phyloP scores from a whole-genome alignment of 192 early-diverging fungal species.

The Borealophlyctis nickersoniae region DNA sequence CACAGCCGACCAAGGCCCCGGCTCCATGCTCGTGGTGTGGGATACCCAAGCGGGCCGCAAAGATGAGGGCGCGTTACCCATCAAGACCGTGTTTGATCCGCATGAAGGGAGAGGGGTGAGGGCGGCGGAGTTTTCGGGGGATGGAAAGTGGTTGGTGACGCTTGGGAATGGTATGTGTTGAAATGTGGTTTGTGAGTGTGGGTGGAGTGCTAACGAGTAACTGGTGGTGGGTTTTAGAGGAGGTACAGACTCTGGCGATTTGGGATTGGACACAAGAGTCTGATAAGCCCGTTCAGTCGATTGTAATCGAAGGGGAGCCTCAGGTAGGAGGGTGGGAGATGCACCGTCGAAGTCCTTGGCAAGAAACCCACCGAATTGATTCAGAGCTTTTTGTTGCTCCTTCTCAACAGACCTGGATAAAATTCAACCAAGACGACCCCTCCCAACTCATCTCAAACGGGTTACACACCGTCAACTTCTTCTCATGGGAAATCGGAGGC shows the following conservation, averaged over 20 bases:
- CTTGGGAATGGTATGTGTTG: constrained; percentile 45
- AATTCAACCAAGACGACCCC: constrained; percentile 46
- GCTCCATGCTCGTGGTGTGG: constrained; percentile 55
- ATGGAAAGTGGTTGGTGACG: constrained; percentile 50
- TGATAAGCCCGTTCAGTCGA: constrained; percentile 32
- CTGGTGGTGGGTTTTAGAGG: constrained; percentile 4
- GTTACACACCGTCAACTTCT: constrained; percentile 41
- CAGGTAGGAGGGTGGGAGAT: too few relatives aligned
- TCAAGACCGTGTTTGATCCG: constrained; percentile 57
- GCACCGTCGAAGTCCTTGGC: too few relatives aligned
- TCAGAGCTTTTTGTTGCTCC: not conserved
- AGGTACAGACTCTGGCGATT: constrained; percentile 41
- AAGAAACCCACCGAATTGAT: too few relatives aligned
- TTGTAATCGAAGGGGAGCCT: constrained; percentile 36
- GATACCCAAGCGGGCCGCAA: constrained; percentile 33
- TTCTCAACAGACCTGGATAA: constrained; percentile 33
- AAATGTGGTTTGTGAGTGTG: constrained; percentile 2
- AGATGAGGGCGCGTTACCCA: constrained; percentile 37
- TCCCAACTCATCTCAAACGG: constrained; percentile 50
- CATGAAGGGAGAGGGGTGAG: constrained; percentile 46
- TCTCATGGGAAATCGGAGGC: constrained; percentile 37
- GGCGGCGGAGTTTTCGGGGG: constrained; percentile 42
- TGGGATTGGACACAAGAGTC: constrained; percentile 56
- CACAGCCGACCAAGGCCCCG: constrained; percentile 50
- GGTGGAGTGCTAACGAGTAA: not conserved